Base-by-base conservation (phyloP, 352 stramenopile genomes). In the Pythium myriotylum region DNA sequence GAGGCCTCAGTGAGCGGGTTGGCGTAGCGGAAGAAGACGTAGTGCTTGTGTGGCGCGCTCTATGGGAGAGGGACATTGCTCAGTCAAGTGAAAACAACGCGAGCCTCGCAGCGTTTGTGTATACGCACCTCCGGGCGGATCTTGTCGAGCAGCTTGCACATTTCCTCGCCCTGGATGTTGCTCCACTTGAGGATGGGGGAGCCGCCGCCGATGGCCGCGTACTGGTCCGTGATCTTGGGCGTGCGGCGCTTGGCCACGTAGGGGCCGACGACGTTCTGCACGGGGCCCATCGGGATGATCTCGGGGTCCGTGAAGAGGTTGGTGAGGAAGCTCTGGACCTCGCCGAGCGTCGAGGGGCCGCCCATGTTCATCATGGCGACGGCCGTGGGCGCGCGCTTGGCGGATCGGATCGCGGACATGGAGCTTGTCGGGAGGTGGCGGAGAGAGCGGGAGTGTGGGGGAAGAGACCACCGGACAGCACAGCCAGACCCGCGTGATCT, bases 281-380 rank as follows among this genome's bases (percentile, higher is more conserved):
- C 63, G 8, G 69, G 69, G 14, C 97, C 97, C 57, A 99, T 95
- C 17, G 95, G 95, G 73, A 99, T 99, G 70, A 99, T 99, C 71
- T 99, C 97, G 5, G 94, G 92, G 79, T 99, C 97, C 37, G 88
- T 92, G 81, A 99, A 99, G 37, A 99, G 85, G 76, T 99, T 99
- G 60, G 97, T 99, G 43, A 99, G 83, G 76, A 99, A 99, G 75
- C 78, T 80, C 85, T 98, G 89, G 37, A 99, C 96, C 67, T 99
- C 96, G 37, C 94, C 73, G 9, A 93, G 73, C 16, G 86, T 97
- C 59, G 96, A 96, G 9, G 97, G 97, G 1, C 97, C 97, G 61
- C 97, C 97, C 73, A 99, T 96, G 83, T 99, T 99, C 51, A 99
- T 84, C 67, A 99, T 95, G 55, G 83, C 82, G 54, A 94, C 77